A percentile compares a stretch with the other conserved stretches of the same genome.
Evolutionary conservation across 2,329 filamentous ascomycete species (phyloP).

Genomic region (Botrytis fabae): DNA sequence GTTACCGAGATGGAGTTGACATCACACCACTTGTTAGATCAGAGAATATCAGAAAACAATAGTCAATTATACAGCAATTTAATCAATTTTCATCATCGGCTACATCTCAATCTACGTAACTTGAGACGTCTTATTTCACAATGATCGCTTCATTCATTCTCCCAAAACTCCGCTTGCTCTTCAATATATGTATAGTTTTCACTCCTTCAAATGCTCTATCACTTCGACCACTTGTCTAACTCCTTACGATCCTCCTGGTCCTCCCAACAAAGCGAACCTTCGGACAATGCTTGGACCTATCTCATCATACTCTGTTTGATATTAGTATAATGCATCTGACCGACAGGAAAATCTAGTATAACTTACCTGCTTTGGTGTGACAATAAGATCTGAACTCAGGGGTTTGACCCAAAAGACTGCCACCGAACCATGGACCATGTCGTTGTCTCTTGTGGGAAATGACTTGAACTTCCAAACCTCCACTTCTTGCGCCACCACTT

Average conservation of each 20-base stretch:
- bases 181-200: constrained; percentile 20
- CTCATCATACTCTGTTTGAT: constrained; percentile 68
- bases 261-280: constrained; percentile 90
- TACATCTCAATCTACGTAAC: not conserved
- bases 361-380: constrained; percentile 73
- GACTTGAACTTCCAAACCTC: constrained; percentile 93
- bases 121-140: constrained; percentile 14
- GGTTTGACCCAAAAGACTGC: constrained; percentile 92
- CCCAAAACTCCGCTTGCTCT: constrained; percentile 18
- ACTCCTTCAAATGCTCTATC: constrained; percentile 13
- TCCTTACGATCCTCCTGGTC: constrained; percentile 73
- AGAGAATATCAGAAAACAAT: not conserved
- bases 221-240: not conserved
- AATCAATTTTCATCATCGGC: constrained; percentile 20
- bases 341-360: not conserved
- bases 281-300: constrained; percentile 94
- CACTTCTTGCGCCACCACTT: constrained; percentile 85
- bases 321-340: not conserved
- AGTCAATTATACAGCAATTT: constrained; percentile 7
- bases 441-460: constrained; percentile 97
- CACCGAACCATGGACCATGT: constrained; percentile 98
- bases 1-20: too few relatives aligned
- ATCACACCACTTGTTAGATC: not conserved
- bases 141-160: constrained; percentile 12
- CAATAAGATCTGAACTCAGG: constrained; percentile 99